Percentiles rank a stretch among this genome's conserved stretches.
phyloP scores from a whole-genome alignment of 352 stramenopile genomes.

The Phytopythium oedochilum region DNA sequence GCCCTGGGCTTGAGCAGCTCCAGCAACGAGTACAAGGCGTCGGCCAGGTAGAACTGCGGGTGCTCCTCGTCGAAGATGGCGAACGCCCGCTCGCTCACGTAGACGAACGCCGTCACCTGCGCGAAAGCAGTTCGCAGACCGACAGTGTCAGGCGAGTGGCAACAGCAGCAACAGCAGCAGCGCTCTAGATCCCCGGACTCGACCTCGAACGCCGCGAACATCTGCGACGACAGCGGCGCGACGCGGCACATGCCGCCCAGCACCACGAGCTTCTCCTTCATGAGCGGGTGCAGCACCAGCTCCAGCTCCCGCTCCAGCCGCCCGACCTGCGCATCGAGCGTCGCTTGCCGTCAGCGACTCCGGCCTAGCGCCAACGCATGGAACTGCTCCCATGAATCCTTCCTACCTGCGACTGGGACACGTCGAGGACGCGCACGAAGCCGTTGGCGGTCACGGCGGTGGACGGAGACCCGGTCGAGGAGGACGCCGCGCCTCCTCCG shows the following conservation, averaged over 20 bases:
- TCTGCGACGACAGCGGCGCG: slow-evolving; percentile 33
- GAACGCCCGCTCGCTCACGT: slow-evolving; percentile 54
- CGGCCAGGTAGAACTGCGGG: slow-evolving; percentile 56
- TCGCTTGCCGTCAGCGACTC: no score
- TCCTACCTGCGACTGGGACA: slow-evolving; percentile 25
- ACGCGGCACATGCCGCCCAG: slow-evolving; percentile 45
- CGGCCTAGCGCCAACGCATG: no score
- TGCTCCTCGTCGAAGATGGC: slow-evolving; percentile 58
- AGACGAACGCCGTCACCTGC: slow-evolving; percentile 51
- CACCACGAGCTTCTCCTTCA: slow-evolving; percentile 50
- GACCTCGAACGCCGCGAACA: slow-evolving; percentile 72
- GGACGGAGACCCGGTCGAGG: background rate
- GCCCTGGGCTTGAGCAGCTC: slow-evolving; percentile 30
- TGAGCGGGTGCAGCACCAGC: slow-evolving; percentile 49
- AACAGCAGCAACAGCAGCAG: no score
- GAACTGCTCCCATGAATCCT: no score
- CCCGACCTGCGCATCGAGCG: slow-evolving; percentile 31
- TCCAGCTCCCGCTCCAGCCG: slow-evolving; percentile 59
- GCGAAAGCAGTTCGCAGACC: background rate
- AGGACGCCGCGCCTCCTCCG: background rate
- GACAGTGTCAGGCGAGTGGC: no score
- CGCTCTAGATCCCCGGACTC: background rate
- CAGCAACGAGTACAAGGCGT: slow-evolving; percentile 53
- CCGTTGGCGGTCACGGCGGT: slow-evolving; percentile 10
- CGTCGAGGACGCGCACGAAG: slow-evolving; percentile 53